Conservation (phyloP, 1,284 basidiomycete genomes). For the Apiotrichum veenhuisii region DNA sequence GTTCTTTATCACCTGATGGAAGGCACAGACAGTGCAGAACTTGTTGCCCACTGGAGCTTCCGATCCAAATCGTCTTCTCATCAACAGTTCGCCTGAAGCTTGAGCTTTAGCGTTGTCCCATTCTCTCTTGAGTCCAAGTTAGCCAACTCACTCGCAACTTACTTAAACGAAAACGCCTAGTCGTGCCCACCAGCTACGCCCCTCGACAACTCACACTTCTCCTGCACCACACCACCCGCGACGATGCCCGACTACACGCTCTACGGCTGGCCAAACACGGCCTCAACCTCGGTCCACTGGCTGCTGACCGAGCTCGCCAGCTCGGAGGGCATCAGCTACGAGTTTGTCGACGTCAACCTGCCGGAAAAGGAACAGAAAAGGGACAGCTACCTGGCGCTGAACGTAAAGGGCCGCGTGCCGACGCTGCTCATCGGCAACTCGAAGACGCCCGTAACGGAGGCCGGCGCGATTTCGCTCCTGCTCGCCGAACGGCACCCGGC, state of each 20-base stretch:
- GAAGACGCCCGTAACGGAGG: slow-evolving; percentile 21
- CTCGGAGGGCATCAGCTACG: slow-evolving; percentile 11
- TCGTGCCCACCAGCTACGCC: background rate
- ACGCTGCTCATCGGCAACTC: slow-evolving; percentile 11
- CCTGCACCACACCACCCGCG: too few relatives aligned
- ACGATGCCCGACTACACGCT: slow-evolving; percentile 19
- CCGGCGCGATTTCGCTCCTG: slow-evolving; percentile 19
- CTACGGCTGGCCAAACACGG: slow-evolving; percentile 21
- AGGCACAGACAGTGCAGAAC: too few relatives aligned
- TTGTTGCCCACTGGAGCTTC: too few relatives aligned
- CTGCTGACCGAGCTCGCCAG: slow-evolving; percentile 24
- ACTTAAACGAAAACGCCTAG: too few relatives aligned
- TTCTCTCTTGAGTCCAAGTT: too few relatives aligned
- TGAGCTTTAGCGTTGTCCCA: too few relatives aligned
- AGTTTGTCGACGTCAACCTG: slow-evolving; percentile 15
- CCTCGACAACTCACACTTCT: background rate
- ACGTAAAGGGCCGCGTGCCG: slow-evolving; percentile 27
- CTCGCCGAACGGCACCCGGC: slow-evolving; percentile 20
- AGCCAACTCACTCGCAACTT: too few relatives aligned
- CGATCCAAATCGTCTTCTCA: too few relatives aligned
- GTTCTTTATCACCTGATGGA: too few relatives aligned
- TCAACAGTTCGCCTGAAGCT: too few relatives aligned
- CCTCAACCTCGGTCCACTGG: slow-evolving; percentile 23
- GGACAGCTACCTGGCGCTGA: slow-evolving; percentile 19
- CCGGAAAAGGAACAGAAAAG: slow-evolving; percentile 17